Percentiles rank a stretch among this genome's conserved stretches.
Evolutionary conservation across 2,329 filamentous ascomycete species (phyloP).

Genomic region (Penicillium aurantiogriseum): DNA sequence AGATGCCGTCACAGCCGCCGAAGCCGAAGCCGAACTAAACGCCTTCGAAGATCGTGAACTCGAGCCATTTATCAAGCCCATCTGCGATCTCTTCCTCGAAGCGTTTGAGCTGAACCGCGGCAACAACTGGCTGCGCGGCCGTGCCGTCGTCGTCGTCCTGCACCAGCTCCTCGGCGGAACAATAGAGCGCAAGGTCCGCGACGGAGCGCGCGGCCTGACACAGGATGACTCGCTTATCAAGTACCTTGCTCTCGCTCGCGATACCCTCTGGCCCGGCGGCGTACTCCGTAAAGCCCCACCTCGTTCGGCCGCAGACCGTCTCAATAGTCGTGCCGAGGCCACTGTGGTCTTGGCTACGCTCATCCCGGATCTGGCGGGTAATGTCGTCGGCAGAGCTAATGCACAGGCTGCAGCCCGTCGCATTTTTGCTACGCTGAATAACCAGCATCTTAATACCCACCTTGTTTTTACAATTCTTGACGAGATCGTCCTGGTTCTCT

Average conservation of each 20-base stretch:
- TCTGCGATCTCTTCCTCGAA: slow-evolving; percentile 96
- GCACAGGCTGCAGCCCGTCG: slow-evolving; percentile 86
- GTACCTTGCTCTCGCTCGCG: slow-evolving; percentile 71
- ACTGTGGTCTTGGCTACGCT: slow-evolving; percentile 85
- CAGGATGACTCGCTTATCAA: slow-evolving; percentile 75
- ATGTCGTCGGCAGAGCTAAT: slow-evolving; percentile 88
- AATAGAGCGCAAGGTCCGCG: slow-evolving; percentile 91
- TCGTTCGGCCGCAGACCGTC: slow-evolving; percentile 70
- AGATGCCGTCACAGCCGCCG: slow-evolving; percentile 56
- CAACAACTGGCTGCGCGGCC: slow-evolving; percentile 94
- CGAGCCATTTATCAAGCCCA: slow-evolving; percentile 96
- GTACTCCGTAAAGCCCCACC: slow-evolving; percentile 49
- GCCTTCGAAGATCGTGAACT: slow-evolving; percentile 87
- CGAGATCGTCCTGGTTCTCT: slow-evolving; percentile 65
- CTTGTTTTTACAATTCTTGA: slow-evolving; percentile 69
- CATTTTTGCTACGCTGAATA: slow-evolving; percentile 89
- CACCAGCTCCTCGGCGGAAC: slow-evolving; percentile 95
- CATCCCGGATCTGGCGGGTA: slow-evolving; percentile 85
- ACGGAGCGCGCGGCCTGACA: slow-evolving; percentile 70
- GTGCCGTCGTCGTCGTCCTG: slow-evolving; percentile 91
- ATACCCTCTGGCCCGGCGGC: slow-evolving; percentile 72
- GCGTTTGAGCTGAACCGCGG: slow-evolving; percentile 91
- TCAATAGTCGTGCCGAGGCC: slow-evolving; percentile 79
- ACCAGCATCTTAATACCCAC: slow-evolving; percentile 77
- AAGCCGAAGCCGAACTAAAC: slow-evolving; percentile 90